phyloP scores from a whole-genome alignment of 805 yeast species.

The Candida sanyiensis region DNA sequence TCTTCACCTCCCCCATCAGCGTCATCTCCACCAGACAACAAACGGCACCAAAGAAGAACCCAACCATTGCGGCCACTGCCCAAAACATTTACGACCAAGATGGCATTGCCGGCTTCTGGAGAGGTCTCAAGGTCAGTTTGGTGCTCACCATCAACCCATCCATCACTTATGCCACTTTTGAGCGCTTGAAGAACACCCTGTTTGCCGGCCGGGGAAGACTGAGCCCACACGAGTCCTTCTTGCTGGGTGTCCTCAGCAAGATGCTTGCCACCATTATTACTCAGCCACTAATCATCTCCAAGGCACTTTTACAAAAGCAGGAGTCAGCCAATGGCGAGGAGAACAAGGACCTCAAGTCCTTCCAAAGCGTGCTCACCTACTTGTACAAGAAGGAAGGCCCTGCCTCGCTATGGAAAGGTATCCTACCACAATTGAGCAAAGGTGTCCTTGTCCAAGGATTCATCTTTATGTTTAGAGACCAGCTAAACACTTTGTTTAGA shows the following conservation, averaged over 20 bases:
- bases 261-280: conserved; percentile 74
- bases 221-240: conserved; percentile 58
- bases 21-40: conserved; percentile 67
- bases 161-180: conserved; percentile 78
- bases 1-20: conserved; percentile 76
- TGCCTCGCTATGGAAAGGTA: conserved; percentile 68
- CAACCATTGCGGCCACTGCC: conserved; percentile 36
- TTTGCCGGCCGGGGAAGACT: conserved; percentile 33
- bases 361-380: conserved; percentile 57
- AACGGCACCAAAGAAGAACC: conserved; percentile 34
- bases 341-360: conserved; percentile 44
- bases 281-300: conserved; percentile 80
- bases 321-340: conserved; percentile 3
- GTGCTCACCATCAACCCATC: conserved; percentile 79
- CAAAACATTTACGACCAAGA: conserved; percentile 53
- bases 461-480: conserved; percentile 61
- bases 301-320: conserved; percentile 67
- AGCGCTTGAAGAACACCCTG: conserved; percentile 52
- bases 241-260: conserved; percentile 75
- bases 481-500: conserved; percentile 23
- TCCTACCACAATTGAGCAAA: conserved; percentile 73
- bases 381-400: conserved; percentile 61
- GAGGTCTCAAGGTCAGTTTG: conserved; percentile 74
- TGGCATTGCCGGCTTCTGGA: conserved; percentile 72
- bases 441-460: conserved; percentile 83